Evolutionary conservation across 371 early-diverging fungal genomes (phyloP), one percentile per base, ranked within the genome.

Genomic region (Saksenaea vasiformis): DNA sequence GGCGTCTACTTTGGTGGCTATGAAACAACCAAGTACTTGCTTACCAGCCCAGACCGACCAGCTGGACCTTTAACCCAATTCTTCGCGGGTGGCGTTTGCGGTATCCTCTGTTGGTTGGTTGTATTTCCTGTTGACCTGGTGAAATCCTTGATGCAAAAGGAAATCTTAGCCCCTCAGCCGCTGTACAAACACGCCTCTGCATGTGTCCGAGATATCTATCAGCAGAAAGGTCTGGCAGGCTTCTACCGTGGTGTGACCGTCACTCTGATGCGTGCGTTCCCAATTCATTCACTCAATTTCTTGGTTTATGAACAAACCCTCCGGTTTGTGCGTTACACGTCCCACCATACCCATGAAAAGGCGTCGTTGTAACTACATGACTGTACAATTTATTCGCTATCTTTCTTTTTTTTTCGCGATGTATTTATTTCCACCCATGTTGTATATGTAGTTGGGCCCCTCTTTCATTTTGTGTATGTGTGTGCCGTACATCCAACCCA

Each of bases 51-150:
- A 62, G 70, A 69, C 56, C 65, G 71, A 36, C 73, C 73, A 28
- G 80, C 90, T 3, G 89, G 90, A 3, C 89, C 88, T 13, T 70
- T 87, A 65, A 86, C 87, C 0, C 90, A 90, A 37, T 87, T 91
- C 72, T 63, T 91, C 24, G 88, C 93, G 5, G 93, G 92, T 37
- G 93, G 92, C n/a, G 74, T 86, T 5, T 90, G 92, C 67, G 94
- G 94, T 19, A 85, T 91, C 3, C 70, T 91, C 57, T 90, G 90
- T 5, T 93, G 94, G 93, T 70, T 91, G 51, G 78, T 90, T 1
- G 89, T 91, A 8, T 94, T 94, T 64, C 94, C 94, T 5, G 70
- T 91, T 5, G 94, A 94, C 67, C 66, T 91, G 47, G 83, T 93
- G 17, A 93, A 93, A 66, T 88, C 91, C 0, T 73, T 86, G 41